A percentile compares a stretch with the other conserved stretches of the same genome.
These are phyloP conservation scores for Metschnikowia peoriensis DNA, from an alignment of 805 yeast species.

Conservation along the genomic window DNA sequence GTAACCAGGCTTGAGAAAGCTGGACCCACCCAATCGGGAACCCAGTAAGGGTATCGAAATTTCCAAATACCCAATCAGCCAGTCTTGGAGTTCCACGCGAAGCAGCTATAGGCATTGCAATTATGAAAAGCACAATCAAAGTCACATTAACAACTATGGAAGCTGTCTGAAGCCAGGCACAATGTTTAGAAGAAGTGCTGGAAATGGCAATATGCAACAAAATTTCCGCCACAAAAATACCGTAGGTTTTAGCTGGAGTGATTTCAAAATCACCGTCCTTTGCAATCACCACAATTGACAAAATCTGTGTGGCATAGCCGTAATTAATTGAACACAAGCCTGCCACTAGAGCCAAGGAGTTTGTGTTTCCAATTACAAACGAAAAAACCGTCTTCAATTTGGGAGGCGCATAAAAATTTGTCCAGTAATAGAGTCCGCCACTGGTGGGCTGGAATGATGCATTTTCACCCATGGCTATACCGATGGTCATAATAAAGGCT, in stretches of 20 bases:
- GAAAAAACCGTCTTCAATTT: constrained; percentile 20
- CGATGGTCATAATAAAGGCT: constrained; percentile 52
- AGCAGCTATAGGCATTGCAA: constrained; percentile 65
- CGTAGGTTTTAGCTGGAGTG: constrained; percentile 54
- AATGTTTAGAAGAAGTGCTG: constrained; percentile 51
- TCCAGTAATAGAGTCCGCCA: constrained; percentile 69
- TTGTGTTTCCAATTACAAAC: constrained; percentile 58
- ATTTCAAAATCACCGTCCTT: constrained; percentile 54
- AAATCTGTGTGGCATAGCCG: constrained; percentile 59
- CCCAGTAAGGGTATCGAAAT: constrained; percentile 45
- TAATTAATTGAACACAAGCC: constrained; percentile 69
- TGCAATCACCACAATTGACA: constrained; percentile 55
- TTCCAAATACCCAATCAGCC: constrained; percentile 55
- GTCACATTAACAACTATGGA: constrained; percentile 55
- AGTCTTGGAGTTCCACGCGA: constrained; percentile 36
- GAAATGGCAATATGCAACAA: constrained; percentile 51
- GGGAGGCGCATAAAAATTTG: constrained; percentile 60
- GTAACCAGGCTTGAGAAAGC: constrained; percentile 49
- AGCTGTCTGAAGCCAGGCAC: constrained; percentile 57
- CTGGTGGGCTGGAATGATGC: constrained; percentile 71
- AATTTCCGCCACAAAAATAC: constrained; percentile 61
- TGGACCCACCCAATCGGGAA: constrained; percentile 60
- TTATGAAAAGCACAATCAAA: constrained; percentile 51
- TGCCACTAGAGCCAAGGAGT: constrained; percentile 61
- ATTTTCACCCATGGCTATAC: constrained; percentile 59